Evolutionary conservation across 2,329 filamentous ascomycete species (phyloP), one percentile per base, ranked within the genome.

Genomic region (Penicillium sp.): DNA sequence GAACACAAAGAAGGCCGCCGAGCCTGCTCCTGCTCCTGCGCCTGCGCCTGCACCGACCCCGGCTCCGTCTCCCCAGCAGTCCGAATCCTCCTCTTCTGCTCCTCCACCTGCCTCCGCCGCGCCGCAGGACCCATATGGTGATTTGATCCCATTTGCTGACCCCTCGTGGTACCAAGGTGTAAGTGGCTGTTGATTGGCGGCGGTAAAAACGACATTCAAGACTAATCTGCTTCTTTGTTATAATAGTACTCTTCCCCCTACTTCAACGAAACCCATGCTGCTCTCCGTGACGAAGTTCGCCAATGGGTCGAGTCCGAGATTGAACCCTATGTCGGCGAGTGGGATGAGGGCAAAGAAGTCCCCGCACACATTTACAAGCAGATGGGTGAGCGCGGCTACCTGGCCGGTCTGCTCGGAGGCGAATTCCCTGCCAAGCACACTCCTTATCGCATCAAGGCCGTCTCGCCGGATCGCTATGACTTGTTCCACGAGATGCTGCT

Each of bases 401-500:
- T 99, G 16, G 78, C 92, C n/a, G 94, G 94, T 64, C 81, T 97
- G 54, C 81, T 99, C 60, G 94, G 93, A 61, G 83, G 91, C 58
- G 70, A 75, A 48, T 97, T 90, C 78, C 92, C 91, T 13, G 84
- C 82, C 55, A 79, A 96, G 64, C 87, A 93, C 70, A 87, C 86
- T 19, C 79, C 87, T 37, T 84, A 88, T 70, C 79, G 82, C 5
- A 84, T 97, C 66, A 85, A 89, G 77, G 88, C 86, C 45, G 94
- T 99, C 11, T 76, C 88, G 0, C 80, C 90, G 0, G 91, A 97
- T 77, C 88, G 94, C 73, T 99, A 93, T 93, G 94, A 99, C 78
- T 85, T 96, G 40, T 99, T 97, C 87, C 94, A 99, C 77, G 94
- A 99, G 82, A 84, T 97, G 85, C 83, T 97, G 40, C 73, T 99